Base-by-base conservation (phyloP, 176 grass and related monocot genomes). In the Oryza nivara region DNA sequence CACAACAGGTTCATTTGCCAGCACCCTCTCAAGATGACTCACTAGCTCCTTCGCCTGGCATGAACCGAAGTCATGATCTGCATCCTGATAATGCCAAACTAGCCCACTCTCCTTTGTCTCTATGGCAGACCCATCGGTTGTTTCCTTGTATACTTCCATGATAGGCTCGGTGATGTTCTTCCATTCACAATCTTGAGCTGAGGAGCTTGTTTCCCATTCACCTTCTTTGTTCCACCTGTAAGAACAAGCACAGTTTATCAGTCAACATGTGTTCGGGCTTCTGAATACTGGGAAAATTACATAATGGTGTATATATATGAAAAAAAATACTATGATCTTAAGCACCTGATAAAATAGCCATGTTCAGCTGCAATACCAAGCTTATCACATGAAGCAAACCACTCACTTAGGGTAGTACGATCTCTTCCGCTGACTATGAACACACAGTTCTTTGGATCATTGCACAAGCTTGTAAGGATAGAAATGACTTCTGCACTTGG, bases 361-460 rank as follows among this genome's bases (percentile, higher is more conserved):
- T 97, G 94, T 87, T 97, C 94, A 38, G 91, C 89, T 78, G 94
- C 94, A 76, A 97, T 92, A 82, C 94, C 94, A 73, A 97, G 87
- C 28, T 80, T 76, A 20, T 97, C 91, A 1, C 94, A 97, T 61
- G 94, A 86, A 72, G 76, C 51, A 76, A 97, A 97, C 91, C 94
- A 93, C 73, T 92, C 85, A 6, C 80, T 80, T 74, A 97, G 87
- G 35, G 74, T 54, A 60, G 67, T 52, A 26, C 79, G 41, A 11
- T 85, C 91, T 89, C 94, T 88, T 64, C 91, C 91, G 7, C 94
- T 97, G 65, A 93, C 91, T 75, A 97, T 88, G 85, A 97, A 97
- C 9, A 97, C 91, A 36, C 49, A 90, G 75, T 97, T 97, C 44
- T 84, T 92, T 9, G 46, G 60, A 81, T 97, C 91, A 80, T 78